phyloP scores from a whole-genome alignment of 306 rosid species.

The Prunus davidiana region DNA sequence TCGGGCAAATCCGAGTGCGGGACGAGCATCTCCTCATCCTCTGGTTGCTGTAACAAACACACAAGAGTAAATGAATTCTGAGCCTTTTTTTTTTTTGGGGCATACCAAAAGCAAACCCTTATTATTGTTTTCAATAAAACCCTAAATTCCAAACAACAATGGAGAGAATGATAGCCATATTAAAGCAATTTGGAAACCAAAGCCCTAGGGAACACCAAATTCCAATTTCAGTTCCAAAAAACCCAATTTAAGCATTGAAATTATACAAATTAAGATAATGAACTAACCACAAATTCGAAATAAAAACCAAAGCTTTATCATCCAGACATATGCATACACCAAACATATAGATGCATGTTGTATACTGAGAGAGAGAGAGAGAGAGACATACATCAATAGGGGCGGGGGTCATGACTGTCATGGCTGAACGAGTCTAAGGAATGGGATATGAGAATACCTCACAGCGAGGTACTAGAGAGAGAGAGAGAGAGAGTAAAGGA shows the following conservation, averaged over 20 bases:
- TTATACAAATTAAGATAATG: slow-evolving; percentile 12
- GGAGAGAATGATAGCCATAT: slow-evolving; percentile 17
- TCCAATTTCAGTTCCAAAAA: background rate
- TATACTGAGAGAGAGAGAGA: background rate
- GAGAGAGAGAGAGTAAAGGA: background rate
- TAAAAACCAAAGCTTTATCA: slow-evolving; percentile 18
- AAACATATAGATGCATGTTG: background rate
- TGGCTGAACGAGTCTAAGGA: slow-evolving; percentile 26
- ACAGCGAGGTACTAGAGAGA: background rate
- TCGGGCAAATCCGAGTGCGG: slow-evolving; percentile 75
- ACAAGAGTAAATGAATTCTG: slow-evolving; percentile 16
- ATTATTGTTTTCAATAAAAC: slow-evolving; percentile 28
- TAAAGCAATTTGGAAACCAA: slow-evolving; percentile 32
- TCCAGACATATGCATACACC: background rate
- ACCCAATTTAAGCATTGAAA: slow-evolving; percentile 22
- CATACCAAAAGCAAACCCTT: slow-evolving; percentile 33
- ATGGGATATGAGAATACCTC: background rate
- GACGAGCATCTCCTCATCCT: slow-evolving; percentile 94
- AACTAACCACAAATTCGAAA: slow-evolving; percentile 19
- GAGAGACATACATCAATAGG: slow-evolving; percentile 65
- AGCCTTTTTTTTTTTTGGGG: slow-evolving; percentile 28
- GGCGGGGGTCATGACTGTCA: slow-evolving; percentile 72
- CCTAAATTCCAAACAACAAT: slow-evolving; percentile 40
- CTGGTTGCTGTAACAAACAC: slow-evolving; percentile 62
- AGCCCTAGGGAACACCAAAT: slow-evolving; percentile 42